Evolutionary conservation across 352 stramenopile species (phyloP), one percentile per base, ranked within the genome.

Genomic region (Phytopythium aichiense): DNA sequence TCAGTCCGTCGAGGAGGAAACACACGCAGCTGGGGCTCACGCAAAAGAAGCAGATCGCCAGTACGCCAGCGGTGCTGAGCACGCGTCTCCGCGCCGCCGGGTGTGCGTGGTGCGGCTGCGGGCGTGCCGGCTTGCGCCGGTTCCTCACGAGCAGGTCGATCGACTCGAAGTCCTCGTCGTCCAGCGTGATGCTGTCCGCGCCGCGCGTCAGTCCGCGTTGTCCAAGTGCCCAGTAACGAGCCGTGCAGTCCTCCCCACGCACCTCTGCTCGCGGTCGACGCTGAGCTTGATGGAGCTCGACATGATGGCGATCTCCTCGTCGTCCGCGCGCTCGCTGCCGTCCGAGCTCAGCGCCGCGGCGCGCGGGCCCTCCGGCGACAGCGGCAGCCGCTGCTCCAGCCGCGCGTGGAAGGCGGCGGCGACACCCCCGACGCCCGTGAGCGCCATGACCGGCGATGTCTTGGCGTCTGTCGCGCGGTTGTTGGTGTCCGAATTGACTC

Each of bases 261-360:
- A 49, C 53, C 53, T 58, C 46, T 62, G 37, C 31, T 49, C 45
- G 30, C 35, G 43, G 16, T 62, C 57, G n/a, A 28, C 43, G 57
- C 57, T 62, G n/a, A 62, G 45, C 6, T 43, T 37, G 31, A 56
- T 35, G 23, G 58, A 61, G 45, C 61, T 58, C 18, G 58, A 61
- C 57, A 69, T 60, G 51, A 69, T 64, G 51, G 58, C 63, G 52
- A 69, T 60, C 40, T 69, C 63, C 13, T 65, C 63, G 37, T 69
- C 63, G 18, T 58, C 53, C n/a, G 53, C 33, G 33, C 33, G 53
- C 11, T 23, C 20, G 51, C 51, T 50, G 37, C 25, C 40, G 38
- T 49, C 53, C 18, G n/a, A 23, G 33, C 53, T 46, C 18, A 48
- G 20, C 11, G 22, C n/a, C 35, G 25, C 22, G 35, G 2, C 18